Conservation (phyloP, 1,139 yeast species). For the Lodderomyces elongisporus region DNA sequence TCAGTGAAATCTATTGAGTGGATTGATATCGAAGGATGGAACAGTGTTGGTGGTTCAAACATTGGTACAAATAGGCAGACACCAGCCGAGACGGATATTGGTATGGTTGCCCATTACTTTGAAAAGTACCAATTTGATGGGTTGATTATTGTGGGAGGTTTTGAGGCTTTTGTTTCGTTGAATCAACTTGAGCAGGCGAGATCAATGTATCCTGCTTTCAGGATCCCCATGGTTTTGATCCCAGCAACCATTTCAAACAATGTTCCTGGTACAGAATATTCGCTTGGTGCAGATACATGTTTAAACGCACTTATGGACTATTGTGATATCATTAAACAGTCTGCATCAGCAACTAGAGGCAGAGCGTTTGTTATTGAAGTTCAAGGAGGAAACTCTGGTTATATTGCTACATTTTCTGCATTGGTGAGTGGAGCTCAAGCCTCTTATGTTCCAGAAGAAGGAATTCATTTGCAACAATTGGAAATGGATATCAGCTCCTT, state of each 20-base stretch:
- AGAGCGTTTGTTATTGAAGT: conserved; percentile 78
- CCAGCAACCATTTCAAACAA: conserved; percentile 84
- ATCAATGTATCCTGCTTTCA: conserved; percentile 61
- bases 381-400: conserved; percentile 85
- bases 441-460: conserved; percentile 72
- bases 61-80: conserved; percentile 75
- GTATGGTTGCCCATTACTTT: conserved; percentile 71
- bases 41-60: conserved; percentile 72
- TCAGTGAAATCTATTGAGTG: conserved; percentile 57
- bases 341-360: conserved; percentile 74
- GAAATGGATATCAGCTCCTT: conserved; percentile 58
- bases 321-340: conserved; percentile 74
- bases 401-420: conserved; percentile 66
- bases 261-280: conserved; percentile 81
- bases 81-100: conserved; percentile 63
- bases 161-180: conserved; percentile 70
- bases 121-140: conserved; percentile 73
- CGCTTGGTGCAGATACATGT: conserved; percentile 76
- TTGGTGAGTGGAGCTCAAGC: conserved; percentile 71
- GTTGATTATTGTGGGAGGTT: conserved; percentile 70
- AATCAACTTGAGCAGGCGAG: conserved; percentile 64
- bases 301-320: conserved; percentile 67
- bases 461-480: conserved; percentile 51
- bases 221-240: conserved; percentile 72
- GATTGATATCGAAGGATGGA: conserved; percentile 73